Conservation (phyloP, 768 basidiomycete species). For the Tulasnella sp. region DNA sequence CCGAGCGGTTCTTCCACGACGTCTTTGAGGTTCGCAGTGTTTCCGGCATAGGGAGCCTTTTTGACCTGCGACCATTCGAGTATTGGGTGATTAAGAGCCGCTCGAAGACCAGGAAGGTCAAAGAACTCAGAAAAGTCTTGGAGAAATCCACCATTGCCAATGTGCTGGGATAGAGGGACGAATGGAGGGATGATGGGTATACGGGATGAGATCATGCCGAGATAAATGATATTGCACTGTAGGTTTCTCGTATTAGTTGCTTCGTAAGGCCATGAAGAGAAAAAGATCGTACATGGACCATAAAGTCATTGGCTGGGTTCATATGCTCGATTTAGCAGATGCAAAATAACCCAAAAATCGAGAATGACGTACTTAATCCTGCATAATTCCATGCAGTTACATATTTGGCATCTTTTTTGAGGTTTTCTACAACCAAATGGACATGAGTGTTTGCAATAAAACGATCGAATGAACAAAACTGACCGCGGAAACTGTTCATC, state of each 20-base stretch:
- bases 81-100: constrained; percentile 35
- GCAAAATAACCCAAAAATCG: no score
- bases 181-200: constrained; percentile 49
- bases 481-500: no score
- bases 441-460: no score
- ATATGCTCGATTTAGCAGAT: no score
- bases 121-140: constrained; percentile 43
- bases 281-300: no score
- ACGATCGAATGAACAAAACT: no score
- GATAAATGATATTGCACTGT: constrained; percentile 40
- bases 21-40: not conserved
- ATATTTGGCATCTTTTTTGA: not conserved
- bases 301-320: no score
- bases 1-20: constrained; percentile 6
- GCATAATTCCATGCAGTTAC: not conserved
- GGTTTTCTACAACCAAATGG: no score
- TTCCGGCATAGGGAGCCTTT: constrained; percentile 22
- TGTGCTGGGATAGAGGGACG: constrained; percentile 30
- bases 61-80: constrained; percentile 57
- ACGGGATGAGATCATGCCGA: constrained; percentile 41
- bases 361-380: constrained; percentile 1
- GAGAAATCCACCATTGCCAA: constrained; percentile 3
- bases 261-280: no score
- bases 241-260: not conserved
- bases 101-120: constrained; percentile 40